Evolutionary conservation across 305 asterid species (phyloP), one percentile per base, ranked within the genome.

Genomic region (Ilex paraguariensis): DNA sequence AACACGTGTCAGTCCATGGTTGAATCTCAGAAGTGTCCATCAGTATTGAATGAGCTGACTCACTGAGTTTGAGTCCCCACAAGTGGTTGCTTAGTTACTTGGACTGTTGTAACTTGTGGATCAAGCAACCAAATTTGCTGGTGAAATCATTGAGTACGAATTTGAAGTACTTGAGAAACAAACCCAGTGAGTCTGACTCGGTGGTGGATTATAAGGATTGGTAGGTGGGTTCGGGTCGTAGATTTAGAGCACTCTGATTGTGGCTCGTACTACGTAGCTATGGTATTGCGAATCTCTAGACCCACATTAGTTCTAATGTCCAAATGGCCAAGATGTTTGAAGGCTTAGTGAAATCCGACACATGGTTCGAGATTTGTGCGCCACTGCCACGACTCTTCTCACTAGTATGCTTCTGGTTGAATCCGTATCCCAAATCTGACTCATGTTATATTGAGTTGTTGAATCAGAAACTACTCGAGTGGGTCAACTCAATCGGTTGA

Each of bases 31-130:
- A n/a, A n/a, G n/a, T n/a, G n/a, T n/a, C n/a, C n/a, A n/a, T n/a
- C 16, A 74, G 78, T 3, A 32, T 73, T 3, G 78, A 73, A 31
- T 59, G 49, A 16, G 74, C 56, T 17, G 70, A 64, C 71, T 73
- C 78, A 11, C 59, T 68, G 65, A 68, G 78, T 33, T 50, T 73
- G 51, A 73, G 78, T 13, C 78, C 78, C 0, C 74, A 73, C 39
- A 73, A 68, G 44, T 73, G 78, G 78, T 12, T 73, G 32, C 68
- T 73, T 10, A 60, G 65, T 60, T 73, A 73, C 51, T 52, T 68
- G 54, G 78, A 68, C 31, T 73, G 78, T 57, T 73, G 74, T 58
- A 68, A 74, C 68, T 21, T 68, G 68, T 73, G 74, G 78, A 65
- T 73, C 13, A 60, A 39, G 31, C 53, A 65, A 32, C 78, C 78